Evolutionary conservation across 768 basidiomycete genomes (phyloP), one percentile per base, ranked within the genome.

Genomic region (Hydnomerulius pinastri): DNA sequence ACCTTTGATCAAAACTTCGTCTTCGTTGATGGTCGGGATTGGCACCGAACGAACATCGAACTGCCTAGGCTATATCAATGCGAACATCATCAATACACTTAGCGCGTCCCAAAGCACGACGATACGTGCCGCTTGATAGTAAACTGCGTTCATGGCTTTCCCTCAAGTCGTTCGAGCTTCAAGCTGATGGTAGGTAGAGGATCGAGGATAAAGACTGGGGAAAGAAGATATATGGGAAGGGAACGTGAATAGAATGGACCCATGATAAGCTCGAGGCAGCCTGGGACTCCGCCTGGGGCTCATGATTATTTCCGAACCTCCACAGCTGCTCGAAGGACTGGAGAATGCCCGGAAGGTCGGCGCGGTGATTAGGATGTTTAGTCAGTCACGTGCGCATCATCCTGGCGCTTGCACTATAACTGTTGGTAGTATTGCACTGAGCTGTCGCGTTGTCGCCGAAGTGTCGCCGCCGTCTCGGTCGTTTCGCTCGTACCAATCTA

Each of bases 1-100:
- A 77, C 81, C 79, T 71, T 84, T 82, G 62, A 85, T 73, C 42
- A 84, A 71, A 33, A 85, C 76, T 55, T 86, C 77, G 47, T 80
- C 75, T 50, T 80, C 77, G 24, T 68, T 68, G 48, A 82, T 75
- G 48, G 77, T 54, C 24, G 82, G 82, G 33, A 84, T 72, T 20
- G 79, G 73, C 10, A 78, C 76, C 12, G 69, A 71, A 56, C 76
- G 73, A 52, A 83, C 74, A 51, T 79, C 77, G 45, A 84, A 79
- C 43, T 81, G 64, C 44, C 70, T 69, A 27, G 81, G 74, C 78
- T 79, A 17, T 41, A n/a, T 4, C 1, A 30, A 48, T 12, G 17
- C 33, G 17, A 20, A 15, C 27, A 20, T 27, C 28, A 36, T 27
- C 28, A 36, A 15, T 8, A 20, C 17, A 35, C 6, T 39, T 36